phyloP scores from a whole-genome alignment of 257 asterid species.

The Echites panduratus region DNA sequence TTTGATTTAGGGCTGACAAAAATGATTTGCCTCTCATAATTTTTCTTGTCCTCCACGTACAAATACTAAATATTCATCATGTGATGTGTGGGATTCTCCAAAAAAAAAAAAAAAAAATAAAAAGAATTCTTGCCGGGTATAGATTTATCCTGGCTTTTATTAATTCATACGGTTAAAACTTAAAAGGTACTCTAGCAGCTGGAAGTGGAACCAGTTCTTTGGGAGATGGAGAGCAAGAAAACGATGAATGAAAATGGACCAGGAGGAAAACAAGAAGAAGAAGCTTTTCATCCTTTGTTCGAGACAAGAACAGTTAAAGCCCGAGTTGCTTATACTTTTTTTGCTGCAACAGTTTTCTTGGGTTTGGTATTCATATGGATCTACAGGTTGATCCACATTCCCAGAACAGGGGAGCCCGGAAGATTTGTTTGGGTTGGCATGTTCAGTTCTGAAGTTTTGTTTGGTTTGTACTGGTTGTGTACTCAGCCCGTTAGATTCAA shows the following conservation, averaged over 20 bases:
- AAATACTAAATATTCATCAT: too few relatives aligned
- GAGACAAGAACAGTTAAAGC: slow-evolving; percentile 47
- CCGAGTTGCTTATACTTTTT: slow-evolving; percentile 20
- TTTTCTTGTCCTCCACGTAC: too few relatives aligned
- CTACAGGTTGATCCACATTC: slow-evolving; percentile 43
- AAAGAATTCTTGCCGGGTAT: too few relatives aligned
- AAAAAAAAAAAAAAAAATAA: too few relatives aligned
- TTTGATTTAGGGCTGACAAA: too few relatives aligned
- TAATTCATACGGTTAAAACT: too few relatives aligned
- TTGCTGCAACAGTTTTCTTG: slow-evolving; percentile 26
- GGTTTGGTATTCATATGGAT: slow-evolving; percentile 33
- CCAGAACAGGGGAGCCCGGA: slow-evolving; percentile 26
- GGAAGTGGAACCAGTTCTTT: neutral
- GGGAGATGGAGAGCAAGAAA: neutral
- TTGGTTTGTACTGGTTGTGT: slow-evolving; percentile 62
- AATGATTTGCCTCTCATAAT: too few relatives aligned
- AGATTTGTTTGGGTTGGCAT: slow-evolving; percentile 53
- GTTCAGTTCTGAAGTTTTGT: slow-evolving; percentile 40
- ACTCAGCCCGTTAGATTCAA: slow-evolving; percentile 59
- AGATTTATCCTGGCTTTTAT: too few relatives aligned
- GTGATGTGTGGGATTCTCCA: too few relatives aligned
- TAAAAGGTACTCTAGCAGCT: neutral
- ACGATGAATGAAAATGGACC: slow-evolving; percentile 10
- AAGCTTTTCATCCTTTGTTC: slow-evolving; percentile 28
- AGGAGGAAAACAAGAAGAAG: neutral